phyloP scores from a whole-genome alignment of 495 filamentous ascomycete species.

The Penicillium tannophilum region DNA sequence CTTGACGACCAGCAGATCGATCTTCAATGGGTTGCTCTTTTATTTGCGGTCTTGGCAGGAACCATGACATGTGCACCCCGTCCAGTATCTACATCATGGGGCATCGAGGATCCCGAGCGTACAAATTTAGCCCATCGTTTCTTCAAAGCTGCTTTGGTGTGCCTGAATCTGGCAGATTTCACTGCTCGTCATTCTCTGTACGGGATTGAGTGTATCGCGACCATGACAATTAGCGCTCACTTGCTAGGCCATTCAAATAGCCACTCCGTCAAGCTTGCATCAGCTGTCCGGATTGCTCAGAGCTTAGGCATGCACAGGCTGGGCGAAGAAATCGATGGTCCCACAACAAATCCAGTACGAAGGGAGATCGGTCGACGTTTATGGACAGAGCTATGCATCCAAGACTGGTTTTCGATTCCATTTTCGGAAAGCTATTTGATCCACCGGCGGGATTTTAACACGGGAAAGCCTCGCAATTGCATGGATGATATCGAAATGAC shows the following conservation, averaged over 20 bases:
- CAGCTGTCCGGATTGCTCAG: slow-evolving; percentile 36
- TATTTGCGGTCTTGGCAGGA: slow-evolving; percentile 43
- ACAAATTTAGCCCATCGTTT: neutral
- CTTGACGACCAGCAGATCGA: slow-evolving; percentile 13
- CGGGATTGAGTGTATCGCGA: slow-evolving; percentile 14
- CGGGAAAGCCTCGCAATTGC: slow-evolving; percentile 23
- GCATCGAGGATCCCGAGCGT: neutral
- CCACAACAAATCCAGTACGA: slow-evolving; percentile 12
- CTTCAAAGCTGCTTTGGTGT: neutral
- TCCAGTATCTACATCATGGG: neutral
- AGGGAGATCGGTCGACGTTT: slow-evolving; percentile 39
- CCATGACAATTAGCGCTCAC: slow-evolving; percentile 41
- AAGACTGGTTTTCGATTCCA: slow-evolving; percentile 49
- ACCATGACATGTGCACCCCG: slow-evolving; percentile 37
- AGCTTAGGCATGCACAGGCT: slow-evolving; percentile 30
- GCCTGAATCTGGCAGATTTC: neutral
- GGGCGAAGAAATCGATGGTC: neutral
- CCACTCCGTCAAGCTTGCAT: slow-evolving; percentile 34
- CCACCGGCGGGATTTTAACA: slow-evolving; percentile 22
- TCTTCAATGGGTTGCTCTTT: slow-evolving; percentile 42
- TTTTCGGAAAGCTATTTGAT: slow-evolving; percentile 44
- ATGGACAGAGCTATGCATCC: slow-evolving; percentile 42
- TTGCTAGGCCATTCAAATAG: slow-evolving; percentile 43
- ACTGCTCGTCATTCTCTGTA: neutral
- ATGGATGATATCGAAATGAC: neutral